These are phyloP conservation scores for Acidiella bohemica DNA, from an alignment of 495 filamentous ascomycete genomes.

Conservation along the genomic window DNA sequence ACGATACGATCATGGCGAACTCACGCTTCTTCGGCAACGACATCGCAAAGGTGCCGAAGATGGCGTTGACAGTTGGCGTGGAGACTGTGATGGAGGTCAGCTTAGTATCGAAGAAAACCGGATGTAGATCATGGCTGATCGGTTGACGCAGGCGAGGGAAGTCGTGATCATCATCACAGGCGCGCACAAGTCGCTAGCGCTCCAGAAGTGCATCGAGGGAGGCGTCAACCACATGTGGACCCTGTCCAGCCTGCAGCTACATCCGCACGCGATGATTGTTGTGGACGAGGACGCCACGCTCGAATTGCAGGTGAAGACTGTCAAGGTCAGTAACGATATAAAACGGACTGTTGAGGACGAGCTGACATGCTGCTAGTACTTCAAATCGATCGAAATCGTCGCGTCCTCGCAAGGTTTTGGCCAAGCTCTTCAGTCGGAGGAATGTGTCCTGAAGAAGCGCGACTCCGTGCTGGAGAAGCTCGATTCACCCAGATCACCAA, in stretches of 20 bases:
- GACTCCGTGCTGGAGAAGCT: constrained; percentile 26
- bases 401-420: constrained; percentile 43
- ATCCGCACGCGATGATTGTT: constrained; percentile 66
- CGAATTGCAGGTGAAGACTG: constrained; percentile 75
- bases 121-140: neutral
- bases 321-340: constrained; percentile 46
- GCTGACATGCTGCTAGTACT: constrained; percentile 41
- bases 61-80: constrained; percentile 80
- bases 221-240: constrained; percentile 88
- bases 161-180: constrained; percentile 73
- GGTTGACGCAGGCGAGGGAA: constrained; percentile 35
- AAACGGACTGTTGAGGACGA: neutral
- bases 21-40: constrained; percentile 71
- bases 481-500: constrained; percentile 18
- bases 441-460: constrained; percentile 18
- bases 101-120: neutral
- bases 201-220: constrained; percentile 68
- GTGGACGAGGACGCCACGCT: constrained; percentile 77
- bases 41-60: constrained; percentile 57
- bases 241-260: constrained; percentile 63
- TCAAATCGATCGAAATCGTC: constrained; percentile 53
- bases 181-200: constrained; percentile 65
- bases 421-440: constrained; percentile 40
- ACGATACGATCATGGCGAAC: constrained; percentile 77
- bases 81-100: constrained; percentile 62